phyloP scores from a whole-genome alignment of 228 moss, liverwort and hornwort genomes.

The Sphagnum magellanicum region DNA sequence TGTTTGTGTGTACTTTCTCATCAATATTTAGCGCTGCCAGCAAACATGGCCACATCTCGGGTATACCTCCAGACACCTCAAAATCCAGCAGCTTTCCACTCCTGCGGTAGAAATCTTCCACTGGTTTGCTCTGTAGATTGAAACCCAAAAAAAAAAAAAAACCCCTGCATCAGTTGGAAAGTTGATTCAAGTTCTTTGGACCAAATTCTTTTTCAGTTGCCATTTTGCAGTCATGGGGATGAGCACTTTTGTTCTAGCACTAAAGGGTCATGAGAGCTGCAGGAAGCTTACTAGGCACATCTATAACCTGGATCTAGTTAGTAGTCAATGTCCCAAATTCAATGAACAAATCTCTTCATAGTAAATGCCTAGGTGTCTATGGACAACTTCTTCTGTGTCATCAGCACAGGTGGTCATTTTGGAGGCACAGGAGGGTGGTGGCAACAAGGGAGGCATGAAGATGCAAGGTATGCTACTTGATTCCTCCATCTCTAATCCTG shows the following conservation, averaged over 20 bases:
- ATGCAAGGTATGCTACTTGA: slow-evolving; percentile 52
- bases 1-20: slow-evolving; percentile 12
- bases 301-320: too few relatives aligned
- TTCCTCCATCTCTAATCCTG: slow-evolving; percentile 67
- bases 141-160: too few relatives aligned
- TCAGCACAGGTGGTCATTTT: slow-evolving; percentile 88
- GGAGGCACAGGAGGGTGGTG: slow-evolving; percentile 70
- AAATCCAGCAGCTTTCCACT: slow-evolving; percentile 70
- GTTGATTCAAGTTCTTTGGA: too few relatives aligned
- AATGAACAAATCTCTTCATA: slow-evolving; percentile 58
- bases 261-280: too few relatives aligned
- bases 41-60: slow-evolving; percentile 81
- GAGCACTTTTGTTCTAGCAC: too few relatives aligned
- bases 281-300: too few relatives aligned
- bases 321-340: too few relatives aligned
- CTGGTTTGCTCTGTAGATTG: slow-evolving; percentile 66
- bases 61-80: slow-evolving; percentile 78
- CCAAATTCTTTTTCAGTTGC: too few relatives aligned
- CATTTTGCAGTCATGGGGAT: too few relatives aligned
- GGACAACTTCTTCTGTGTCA: slow-evolving; percentile 83
- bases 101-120: slow-evolving; percentile 64
- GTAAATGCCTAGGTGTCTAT: slow-evolving; percentile 73
- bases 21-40: slow-evolving; percentile 67
- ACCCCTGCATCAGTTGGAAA: too few relatives aligned
- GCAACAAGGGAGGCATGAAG: slow-evolving; percentile 83